Evolutionary conservation across 108 stramenopile genomes (phyloP), one percentile per base, ranked within the genome.

Genomic region (Skeletonema tropicum): DNA sequence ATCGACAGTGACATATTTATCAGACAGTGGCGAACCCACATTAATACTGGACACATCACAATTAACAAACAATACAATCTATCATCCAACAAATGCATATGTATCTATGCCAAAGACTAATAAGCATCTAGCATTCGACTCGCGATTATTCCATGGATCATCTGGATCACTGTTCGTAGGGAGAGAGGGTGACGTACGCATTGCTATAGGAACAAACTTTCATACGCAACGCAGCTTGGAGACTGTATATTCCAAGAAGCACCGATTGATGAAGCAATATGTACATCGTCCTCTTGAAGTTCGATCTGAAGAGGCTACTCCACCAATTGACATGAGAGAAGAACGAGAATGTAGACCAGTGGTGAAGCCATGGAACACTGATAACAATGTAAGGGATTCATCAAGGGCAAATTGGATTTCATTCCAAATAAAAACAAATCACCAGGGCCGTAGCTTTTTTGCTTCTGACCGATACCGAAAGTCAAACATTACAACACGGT

Each of bases 161-260:
- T 23, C 52, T 0, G 52, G 52, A 10, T 6, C 52, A 25, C 7
- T 55, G 10, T 55, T 23, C 52, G 19, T 55, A 19, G 52, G 52
- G 8, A 55, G 23, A 0, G 52, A 55, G 52, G 52, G 52, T 10
- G 52, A 23, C 23, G 19, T 55, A 23, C 52, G 52, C 6, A 55
- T 55, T 55, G 52, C 52, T 0, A 55, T 55, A 23, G 52, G 52
- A 55, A 55, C 52, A 9, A 55, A 55, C 23, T 55, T 55, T 23
- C 52, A 55, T 23, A 55, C 52, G 7, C 52, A 55, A 55, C 52
- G 52, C 8, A 55, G 52, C 52, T 23, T 55, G 52, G 52, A 55
- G 52, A 55, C 52, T 1, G 25, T 55, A 9, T 55, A 55, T 23
- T 55, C 52, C 21, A 55, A 55, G 52, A 55, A 10, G 23, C 52